Percentiles rank a stretch among this genome's conserved stretches.
These are phyloP conservation scores for Tothia fuscella DNA, from an alignment of 2,329 filamentous ascomycete species.

Conservation along the genomic window DNA sequence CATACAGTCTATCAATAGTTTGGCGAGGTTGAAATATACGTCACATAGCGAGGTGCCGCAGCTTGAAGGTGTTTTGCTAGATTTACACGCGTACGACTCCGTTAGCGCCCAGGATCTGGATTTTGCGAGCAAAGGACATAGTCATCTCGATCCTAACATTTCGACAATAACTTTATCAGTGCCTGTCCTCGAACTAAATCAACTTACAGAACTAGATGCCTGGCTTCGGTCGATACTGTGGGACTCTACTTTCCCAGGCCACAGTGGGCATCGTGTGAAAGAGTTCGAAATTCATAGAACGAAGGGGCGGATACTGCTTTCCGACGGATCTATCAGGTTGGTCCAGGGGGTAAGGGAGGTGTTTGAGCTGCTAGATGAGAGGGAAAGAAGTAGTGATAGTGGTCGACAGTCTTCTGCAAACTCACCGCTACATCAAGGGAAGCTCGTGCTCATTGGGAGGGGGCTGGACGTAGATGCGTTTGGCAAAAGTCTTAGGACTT, in stretches of 20 bases:
- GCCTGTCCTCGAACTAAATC: slow-evolving; percentile 43
- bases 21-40: slow-evolving; percentile 76
- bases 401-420: not conserved
- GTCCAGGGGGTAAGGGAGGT: slow-evolving; percentile 87
- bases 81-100: slow-evolving; percentile 85
- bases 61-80: slow-evolving; percentile 75
- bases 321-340: slow-evolving; percentile 56
- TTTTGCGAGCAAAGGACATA: slow-evolving; percentile 66
- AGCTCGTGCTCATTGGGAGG: slow-evolving; percentile 12
- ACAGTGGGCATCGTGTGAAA: slow-evolving; percentile 3
- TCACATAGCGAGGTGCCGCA: slow-evolving; percentile 67
- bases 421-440: not conserved
- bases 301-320: slow-evolving; percentile 65
- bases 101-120: slow-evolving; percentile 55
- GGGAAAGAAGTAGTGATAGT: slow-evolving; percentile 5
- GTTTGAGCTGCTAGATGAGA: slow-evolving; percentile 72
- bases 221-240: slow-evolving; percentile 80
- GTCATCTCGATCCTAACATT: slow-evolving; percentile 81
- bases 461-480: slow-evolving; percentile 10
- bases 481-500: not conserved
- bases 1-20: slow-evolving; percentile 74
- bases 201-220: slow-evolving; percentile 55
- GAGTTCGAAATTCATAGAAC: slow-evolving; percentile 73
- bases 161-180: slow-evolving; percentile 67
- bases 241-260: slow-evolving; percentile 53